phyloP scores from a whole-genome alignment of 1,284 basidiomycete species.

The Pyrrhoderma lamaoense region DNA sequence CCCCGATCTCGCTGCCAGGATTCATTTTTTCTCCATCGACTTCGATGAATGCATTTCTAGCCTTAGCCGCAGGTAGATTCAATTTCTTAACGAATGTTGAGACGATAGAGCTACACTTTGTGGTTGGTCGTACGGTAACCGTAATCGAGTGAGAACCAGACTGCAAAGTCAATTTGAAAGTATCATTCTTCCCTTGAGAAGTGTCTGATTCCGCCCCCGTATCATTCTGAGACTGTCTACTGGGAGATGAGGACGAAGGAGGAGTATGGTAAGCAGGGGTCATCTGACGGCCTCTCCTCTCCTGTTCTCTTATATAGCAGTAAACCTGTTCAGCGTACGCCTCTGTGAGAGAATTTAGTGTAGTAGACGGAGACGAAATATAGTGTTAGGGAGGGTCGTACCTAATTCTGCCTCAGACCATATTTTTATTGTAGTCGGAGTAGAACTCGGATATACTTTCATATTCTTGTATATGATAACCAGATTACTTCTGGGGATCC shows the following conservation, averaged over 20 bases:
- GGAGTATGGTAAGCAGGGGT: neutral
- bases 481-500: slow-evolving; percentile 41
- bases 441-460: slow-evolving; percentile 58
- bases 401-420: slow-evolving; percentile 61
- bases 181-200: slow-evolving; percentile 36
- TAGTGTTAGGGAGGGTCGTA: slow-evolving; percentile 27
- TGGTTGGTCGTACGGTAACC: slow-evolving; percentile 62
- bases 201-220: slow-evolving; percentile 23
- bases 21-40: slow-evolving; percentile 65
- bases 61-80: slow-evolving; percentile 23
- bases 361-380: neutral
- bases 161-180: slow-evolving; percentile 57
- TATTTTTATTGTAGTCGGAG: slow-evolving; percentile 54
- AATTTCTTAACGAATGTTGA: slow-evolving; percentile 56
- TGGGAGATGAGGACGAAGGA: slow-evolving; percentile 17
- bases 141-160: slow-evolving; percentile 44
- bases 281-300: no score
- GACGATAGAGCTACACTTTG: slow-evolving; percentile 66
- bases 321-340: slow-evolving; percentile 56
- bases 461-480: slow-evolving; percentile 52
- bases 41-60: slow-evolving; percentile 41
- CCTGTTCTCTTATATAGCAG: slow-evolving; percentile 43
- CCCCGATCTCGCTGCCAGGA: slow-evolving; percentile 48
- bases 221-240: slow-evolving; percentile 21
- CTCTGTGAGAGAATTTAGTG: slow-evolving; percentile 32